Evolutionary conservation across 1,284 basidiomycete species (phyloP), one percentile per base, ranked within the genome.

Genomic region (Cerioporus squamosus): DNA sequence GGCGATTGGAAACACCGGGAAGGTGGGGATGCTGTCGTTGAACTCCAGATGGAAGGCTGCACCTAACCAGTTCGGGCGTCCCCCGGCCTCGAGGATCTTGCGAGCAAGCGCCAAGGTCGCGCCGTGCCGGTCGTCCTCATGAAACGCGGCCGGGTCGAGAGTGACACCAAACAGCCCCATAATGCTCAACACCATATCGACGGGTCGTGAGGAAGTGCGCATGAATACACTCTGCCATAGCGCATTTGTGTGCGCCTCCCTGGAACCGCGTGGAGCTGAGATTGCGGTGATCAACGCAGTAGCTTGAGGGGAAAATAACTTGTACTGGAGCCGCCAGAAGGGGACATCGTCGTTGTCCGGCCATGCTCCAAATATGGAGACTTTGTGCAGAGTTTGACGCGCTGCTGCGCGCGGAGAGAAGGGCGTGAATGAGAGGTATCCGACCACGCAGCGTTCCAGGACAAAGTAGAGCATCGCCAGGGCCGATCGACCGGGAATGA

Each of bases 141-240:
- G 22, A 50, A 68, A 70, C n/a, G 17, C 20, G 4, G 33, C 15
- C 2, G 61, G 42, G 26, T 68, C 60, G 15, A 70, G 66, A 2
- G 49, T 57, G 33, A 70, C 66, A 36, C 64, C 69, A 36, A 71
- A 68, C 6, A 70, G 62, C 15, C 64, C 66, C 68, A 68, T 69
- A 57, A 71, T 70, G 55, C 68, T 70, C 56, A 70, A 64, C n/a
- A 69, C 61, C 68, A 66, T 69, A 53, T 70, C 69, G 26, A 69
- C 64, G 10, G 66, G 68, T 44, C 61, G 59, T 1, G 69, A 68
- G 60, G 50, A 66, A n/a, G 69, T 68, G 36, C 66, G 61, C 62
- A 68, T 63, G 33, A 65, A 49, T 9, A 63, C 61, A 51, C 64
- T 59, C 44, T 62, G 64, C 69, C 68, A 71, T 7, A 67, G 54